Evolutionary conservation across 2,329 filamentous ascomycete species (phyloP).

Genomic region (Graphiopsis chlorocephala): DNA sequence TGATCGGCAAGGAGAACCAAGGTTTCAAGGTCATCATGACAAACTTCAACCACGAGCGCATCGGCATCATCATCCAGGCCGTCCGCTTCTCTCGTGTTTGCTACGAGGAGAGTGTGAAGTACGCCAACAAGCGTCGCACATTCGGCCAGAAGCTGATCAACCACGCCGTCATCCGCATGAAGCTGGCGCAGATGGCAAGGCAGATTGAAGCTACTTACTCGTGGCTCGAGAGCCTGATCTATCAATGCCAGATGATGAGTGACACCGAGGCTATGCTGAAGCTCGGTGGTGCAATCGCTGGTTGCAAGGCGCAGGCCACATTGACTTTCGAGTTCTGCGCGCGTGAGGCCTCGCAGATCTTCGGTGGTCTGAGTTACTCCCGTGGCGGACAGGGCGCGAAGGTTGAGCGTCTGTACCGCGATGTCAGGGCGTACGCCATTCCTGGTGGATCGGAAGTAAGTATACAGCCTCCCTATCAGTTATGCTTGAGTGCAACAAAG

Average conservation of each 20-base stretch:
- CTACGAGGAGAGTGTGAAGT: constrained; percentile 95
- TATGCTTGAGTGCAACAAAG: not conserved
- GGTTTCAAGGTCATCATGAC: constrained; percentile 99
- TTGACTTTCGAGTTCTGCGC: constrained; percentile 97
- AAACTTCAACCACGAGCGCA: constrained; percentile 99
- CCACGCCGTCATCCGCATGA: constrained; percentile 94
- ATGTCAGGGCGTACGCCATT: constrained; percentile 91
- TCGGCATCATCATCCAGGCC: constrained; percentile 97
- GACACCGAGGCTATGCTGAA: constrained; percentile 95
- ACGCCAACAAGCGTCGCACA: constrained; percentile 93
- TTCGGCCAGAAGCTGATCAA: constrained; percentile 97
- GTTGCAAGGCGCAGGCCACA: constrained; percentile 90
- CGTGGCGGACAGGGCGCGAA: constrained; percentile 93
- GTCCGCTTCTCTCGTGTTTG: constrained; percentile 93
- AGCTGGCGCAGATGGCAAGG: constrained; percentile 96
- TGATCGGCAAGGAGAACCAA: constrained; percentile 96
- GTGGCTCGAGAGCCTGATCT: constrained; percentile 95
- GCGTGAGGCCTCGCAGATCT: constrained; percentile 94
- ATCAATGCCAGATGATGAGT: constrained; percentile 87
- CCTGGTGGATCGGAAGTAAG: constrained; percentile 96
- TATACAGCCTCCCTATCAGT: constrained; percentile 90
- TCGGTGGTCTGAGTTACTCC: constrained; percentile 88
- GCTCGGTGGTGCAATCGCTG: constrained; percentile 88
- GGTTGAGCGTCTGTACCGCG: constrained; percentile 89
- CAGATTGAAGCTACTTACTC: constrained; percentile 97